A percentile compares a stretch with the other conserved stretches of the same genome.
These are phyloP conservation scores for Dalbergia cultrata DNA, from an alignment of 306 rosid species.

Conservation along the genomic window DNA sequence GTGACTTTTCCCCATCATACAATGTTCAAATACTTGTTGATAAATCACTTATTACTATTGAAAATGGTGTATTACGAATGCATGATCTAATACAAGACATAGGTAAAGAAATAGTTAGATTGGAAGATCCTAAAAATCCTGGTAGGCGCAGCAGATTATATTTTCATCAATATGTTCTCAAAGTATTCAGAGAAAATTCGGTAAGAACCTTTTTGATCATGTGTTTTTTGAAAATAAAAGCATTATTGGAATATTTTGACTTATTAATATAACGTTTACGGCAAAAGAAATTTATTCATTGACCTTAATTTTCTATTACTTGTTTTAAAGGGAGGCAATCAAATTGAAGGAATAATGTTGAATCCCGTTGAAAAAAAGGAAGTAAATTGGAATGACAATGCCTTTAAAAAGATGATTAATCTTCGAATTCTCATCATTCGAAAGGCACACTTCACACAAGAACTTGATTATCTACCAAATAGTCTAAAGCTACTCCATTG, in stretches of 20 bases:
- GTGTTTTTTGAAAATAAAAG: neutral
- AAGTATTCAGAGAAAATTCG: neutral
- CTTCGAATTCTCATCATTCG: neutral
- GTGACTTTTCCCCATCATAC: neutral
- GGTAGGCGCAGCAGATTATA: neutral
- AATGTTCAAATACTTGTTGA: neutral
- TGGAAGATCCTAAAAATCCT: neutral
- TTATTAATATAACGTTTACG: no score
- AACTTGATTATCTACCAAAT: neutral
- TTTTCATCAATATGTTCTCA: neutral
- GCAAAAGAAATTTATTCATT: neutral
- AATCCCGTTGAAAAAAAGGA: neutral
- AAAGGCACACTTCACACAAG: neutral
- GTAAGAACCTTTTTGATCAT: neutral
- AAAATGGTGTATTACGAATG: neutral
- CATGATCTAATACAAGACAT: conserved; percentile 19
- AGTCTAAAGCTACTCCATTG: conserved; percentile 7
- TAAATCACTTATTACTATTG: neutral
- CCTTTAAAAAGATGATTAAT: conserved; percentile 7
- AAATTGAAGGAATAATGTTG: conserved; percentile 1
- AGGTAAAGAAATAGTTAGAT: conserved; percentile 2
- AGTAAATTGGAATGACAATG: neutral
- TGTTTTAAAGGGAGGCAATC: neutral
- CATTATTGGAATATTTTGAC: no score
- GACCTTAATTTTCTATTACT: neutral